phyloP scores from a whole-genome alignment of 441 rosid species.

The Populus tomentosa region DNA sequence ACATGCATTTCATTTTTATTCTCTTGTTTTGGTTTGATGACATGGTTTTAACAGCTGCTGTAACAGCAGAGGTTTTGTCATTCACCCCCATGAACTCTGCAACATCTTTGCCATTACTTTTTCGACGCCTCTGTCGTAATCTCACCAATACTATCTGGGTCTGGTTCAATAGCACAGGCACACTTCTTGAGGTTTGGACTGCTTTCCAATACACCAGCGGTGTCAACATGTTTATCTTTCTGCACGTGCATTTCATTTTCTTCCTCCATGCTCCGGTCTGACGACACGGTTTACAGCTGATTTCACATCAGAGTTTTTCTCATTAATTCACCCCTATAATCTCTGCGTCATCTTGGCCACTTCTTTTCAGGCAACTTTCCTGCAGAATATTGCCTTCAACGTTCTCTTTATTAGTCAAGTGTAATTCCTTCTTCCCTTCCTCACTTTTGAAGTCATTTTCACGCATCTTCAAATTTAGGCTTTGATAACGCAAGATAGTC shows the following conservation, averaged over 20 bases:
- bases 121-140: constrained; percentile 44
- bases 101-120: not conserved
- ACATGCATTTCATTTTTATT: too few relatives aligned
- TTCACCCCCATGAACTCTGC: not conserved
- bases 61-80: constrained; percentile 7
- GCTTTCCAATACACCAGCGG: constrained; percentile 14
- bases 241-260: constrained; percentile 11
- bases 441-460: constrained; percentile 13
- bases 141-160: constrained; percentile 43
- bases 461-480: constrained; percentile 20
- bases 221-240: constrained; percentile 7
- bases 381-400: not conserved
- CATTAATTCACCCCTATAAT: not conserved
- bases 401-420: constrained; percentile 7
- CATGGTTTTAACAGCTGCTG: not conserved
- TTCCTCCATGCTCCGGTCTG: not conserved
- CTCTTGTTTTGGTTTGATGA: not conserved
- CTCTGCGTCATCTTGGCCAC: constrained; percentile 2
- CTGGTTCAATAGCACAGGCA: constrained; percentile 22
- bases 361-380: constrained; percentile 1
- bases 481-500: constrained; percentile 15
- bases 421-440: constrained; percentile 19
- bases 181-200: constrained; percentile 21
- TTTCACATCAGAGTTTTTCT: not conserved
- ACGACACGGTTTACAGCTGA: not conserved